Percentiles rank a stretch among this genome's conserved stretches.
Conservation (phyloP, 495 filamentous ascomycete species). For the Penicillium longicatenatum region DNA sequence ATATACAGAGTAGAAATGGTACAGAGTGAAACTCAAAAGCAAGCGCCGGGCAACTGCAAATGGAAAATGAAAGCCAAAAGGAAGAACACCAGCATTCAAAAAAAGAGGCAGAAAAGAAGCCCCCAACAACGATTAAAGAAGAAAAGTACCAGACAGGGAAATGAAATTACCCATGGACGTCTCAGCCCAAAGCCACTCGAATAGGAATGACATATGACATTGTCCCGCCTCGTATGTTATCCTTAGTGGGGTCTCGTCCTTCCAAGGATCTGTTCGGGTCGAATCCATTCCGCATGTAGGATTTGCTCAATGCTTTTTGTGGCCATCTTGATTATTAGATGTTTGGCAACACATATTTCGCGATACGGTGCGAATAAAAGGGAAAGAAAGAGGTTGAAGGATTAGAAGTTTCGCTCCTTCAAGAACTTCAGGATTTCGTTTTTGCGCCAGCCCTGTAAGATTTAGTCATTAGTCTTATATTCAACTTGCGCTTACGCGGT, state of each 20-base stretch:
- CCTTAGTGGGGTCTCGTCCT: constrained; percentile 5
- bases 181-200: constrained; percentile 5
- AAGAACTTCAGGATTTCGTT: constrained; percentile 51
- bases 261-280: not conserved
- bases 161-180: constrained; percentile 6
- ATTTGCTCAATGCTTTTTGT: constrained; percentile 8
- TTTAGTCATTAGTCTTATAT: constrained; percentile 5
- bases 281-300: not conserved
- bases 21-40: constrained; percentile 16
- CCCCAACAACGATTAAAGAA: constrained; percentile 17
- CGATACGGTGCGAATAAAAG: constrained; percentile 1
- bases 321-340: not conserved
- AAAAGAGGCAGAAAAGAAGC: constrained; percentile 8
- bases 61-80: constrained; percentile 3
- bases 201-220: not conserved
- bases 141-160: constrained; percentile 20
- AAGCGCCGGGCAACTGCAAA: constrained; percentile 15
- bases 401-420: constrained; percentile 49
- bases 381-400: not conserved
- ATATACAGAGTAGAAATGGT: constrained; percentile 31
- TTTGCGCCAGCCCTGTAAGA: constrained; percentile 52
- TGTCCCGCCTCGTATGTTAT: constrained; percentile 8
- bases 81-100: constrained; percentile 12
- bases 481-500: not conserved
- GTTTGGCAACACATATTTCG: not conserved